Percentiles rank a stretch among this genome's conserved stretches.
phyloP scores from a whole-genome alignment of 176 grass and related monocot species.

The Elaeis guineensis region DNA sequence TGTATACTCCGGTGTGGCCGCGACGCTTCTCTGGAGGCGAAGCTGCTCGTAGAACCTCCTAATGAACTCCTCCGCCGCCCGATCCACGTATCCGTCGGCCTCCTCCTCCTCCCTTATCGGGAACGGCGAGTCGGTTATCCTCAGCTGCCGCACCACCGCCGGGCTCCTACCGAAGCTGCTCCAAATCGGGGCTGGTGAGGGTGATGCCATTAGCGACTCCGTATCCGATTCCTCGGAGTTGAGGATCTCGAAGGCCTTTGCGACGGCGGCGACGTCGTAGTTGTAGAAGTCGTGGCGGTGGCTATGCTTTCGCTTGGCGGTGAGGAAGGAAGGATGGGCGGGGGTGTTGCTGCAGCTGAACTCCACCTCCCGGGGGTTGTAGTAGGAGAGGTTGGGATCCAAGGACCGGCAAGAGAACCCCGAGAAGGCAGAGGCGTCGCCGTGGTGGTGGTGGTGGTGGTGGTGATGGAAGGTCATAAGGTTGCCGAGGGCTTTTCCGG shows the following conservation, averaged over 20 bases:
- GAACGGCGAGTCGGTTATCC: conserved; percentile 89
- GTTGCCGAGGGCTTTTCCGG: conserved; percentile 37
- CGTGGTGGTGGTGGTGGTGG: background rate
- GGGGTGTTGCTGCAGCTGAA: conserved; percentile 94
- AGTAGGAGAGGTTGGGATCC: conserved; percentile 16
- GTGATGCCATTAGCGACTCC: conserved; percentile 16
- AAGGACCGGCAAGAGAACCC: conserved; percentile 8
- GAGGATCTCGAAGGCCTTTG: conserved; percentile 57
- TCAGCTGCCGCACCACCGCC: conserved; percentile 37
- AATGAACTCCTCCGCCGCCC: conserved; percentile 57
- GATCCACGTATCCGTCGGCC: conserved; percentile 38
- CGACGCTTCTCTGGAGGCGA: conserved; percentile 33
- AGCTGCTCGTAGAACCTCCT: conserved; percentile 72
- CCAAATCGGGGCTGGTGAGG: conserved; percentile 38
- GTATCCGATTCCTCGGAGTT: conserved; percentile 16
- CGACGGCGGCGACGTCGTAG: conserved; percentile 36
- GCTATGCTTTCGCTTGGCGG: conserved; percentile 20
- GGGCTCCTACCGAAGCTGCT: conserved; percentile 51
- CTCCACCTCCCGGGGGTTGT: conserved; percentile 52
- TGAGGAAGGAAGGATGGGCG: conserved; percentile 17
- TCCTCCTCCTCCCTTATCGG: conserved; percentile 36
- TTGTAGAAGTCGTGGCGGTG: conserved; percentile 16
- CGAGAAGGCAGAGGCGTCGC: background rate
- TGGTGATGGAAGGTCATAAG: conserved; percentile 36
- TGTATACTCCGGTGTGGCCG: conserved; percentile 48